These are phyloP conservation scores for Capsella rubella DNA, from an alignment of 441 rosid genomes.

Conservation along the genomic window DNA sequence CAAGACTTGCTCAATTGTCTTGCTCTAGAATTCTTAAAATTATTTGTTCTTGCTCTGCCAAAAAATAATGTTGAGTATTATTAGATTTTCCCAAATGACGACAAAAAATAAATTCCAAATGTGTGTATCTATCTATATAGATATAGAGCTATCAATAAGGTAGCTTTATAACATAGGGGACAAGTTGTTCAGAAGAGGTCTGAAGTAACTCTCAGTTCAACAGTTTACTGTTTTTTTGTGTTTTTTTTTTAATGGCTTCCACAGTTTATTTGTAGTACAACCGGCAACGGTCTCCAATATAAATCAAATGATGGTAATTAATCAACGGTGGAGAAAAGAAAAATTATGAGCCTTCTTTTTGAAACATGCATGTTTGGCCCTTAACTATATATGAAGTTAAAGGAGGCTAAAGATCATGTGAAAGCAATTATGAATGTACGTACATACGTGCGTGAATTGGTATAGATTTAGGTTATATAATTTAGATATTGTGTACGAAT, in stretches of 20 bases:
- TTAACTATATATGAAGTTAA: conserved; percentile 8
- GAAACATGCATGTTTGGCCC: background rate
- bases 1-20: background rate
- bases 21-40: background rate
- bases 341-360: background rate
- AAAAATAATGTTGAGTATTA: conserved; percentile 4
- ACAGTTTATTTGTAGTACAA: conserved; percentile 23
- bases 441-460: background rate
- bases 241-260: background rate
- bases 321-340: background rate
- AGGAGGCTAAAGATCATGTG: too few species aligned
- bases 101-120: conserved; percentile 41
- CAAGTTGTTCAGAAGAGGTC: conserved; percentile 44
- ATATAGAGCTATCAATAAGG: conserved; percentile 20
- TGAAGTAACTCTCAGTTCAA: conserved; percentile 43
- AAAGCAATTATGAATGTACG: too few species aligned
- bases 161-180: conserved; percentile 41
- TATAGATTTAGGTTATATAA: conserved; percentile 9
- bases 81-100: conserved; percentile 21
- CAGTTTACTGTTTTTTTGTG: background rate
- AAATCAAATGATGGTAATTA: conserved; percentile 1
- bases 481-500: conserved; percentile 21
- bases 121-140: conserved; percentile 17
- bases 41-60: background rate
- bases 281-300: conserved; percentile 6